Conservation (phyloP, 805 yeast species). For the Kluyveromyces dobzhanskii region DNA sequence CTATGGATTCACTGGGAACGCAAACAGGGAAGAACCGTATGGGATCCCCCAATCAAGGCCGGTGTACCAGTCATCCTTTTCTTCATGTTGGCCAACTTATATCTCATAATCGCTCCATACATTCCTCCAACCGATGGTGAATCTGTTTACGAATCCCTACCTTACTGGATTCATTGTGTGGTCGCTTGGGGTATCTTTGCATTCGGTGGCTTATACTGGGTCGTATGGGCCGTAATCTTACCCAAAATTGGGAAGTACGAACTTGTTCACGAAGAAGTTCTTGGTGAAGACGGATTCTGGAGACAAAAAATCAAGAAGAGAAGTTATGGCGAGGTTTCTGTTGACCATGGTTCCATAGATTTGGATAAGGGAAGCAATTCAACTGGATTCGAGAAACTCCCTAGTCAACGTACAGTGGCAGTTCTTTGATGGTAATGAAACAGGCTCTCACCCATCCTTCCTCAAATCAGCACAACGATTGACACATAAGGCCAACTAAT, state of each 20-base stretch:
- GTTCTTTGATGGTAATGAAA: too few relatives aligned
- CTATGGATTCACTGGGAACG: constrained; percentile 48
- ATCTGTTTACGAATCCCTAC: constrained; percentile 58
- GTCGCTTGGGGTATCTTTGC: constrained; percentile 73
- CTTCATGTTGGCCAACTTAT: constrained; percentile 57
- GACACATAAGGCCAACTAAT: too few relatives aligned
- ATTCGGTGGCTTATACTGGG: constrained; percentile 59
- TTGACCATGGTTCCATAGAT: background rate
- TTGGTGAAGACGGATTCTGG: constrained; percentile 69
- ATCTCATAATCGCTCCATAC: constrained; percentile 69
- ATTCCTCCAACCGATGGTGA: constrained; percentile 64
- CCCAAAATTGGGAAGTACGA: constrained; percentile 50
- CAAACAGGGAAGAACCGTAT: constrained; percentile 40
- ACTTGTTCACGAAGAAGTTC: constrained; percentile 42
- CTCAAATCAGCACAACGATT: too few relatives aligned
- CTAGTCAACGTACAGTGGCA: background rate
- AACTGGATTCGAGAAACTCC: background rate
- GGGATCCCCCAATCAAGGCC: constrained; percentile 70
- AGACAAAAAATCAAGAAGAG: constrained; percentile 41
- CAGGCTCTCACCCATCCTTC: too few relatives aligned
- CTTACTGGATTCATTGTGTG: constrained; percentile 74
- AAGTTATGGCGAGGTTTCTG: background rate
- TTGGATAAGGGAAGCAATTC: background rate
- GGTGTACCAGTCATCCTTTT: constrained; percentile 53
- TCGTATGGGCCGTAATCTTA: constrained; percentile 49